Conservation (phyloP, 441 rosid genomes). For the Gossypium schwendimanii region DNA sequence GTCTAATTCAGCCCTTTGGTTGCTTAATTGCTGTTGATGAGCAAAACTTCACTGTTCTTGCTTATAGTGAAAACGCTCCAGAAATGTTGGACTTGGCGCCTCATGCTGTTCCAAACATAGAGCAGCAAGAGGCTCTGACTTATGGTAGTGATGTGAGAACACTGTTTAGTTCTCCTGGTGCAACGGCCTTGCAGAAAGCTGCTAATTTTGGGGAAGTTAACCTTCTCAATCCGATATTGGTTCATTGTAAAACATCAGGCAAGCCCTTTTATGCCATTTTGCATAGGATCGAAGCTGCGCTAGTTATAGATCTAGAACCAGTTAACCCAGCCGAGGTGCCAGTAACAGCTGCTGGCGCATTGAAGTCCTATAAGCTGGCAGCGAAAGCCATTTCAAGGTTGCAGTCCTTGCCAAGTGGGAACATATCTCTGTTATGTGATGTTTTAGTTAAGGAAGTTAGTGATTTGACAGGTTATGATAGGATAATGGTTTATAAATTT, state of each 20-base stretch:
- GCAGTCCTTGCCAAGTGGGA: slow-evolving; percentile 72
- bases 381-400: slow-evolving; percentile 70
- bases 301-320: slow-evolving; percentile 77
- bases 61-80: slow-evolving; percentile 66
- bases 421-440: slow-evolving; percentile 50
- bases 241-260: slow-evolving; percentile 57
- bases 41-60: slow-evolving; percentile 47
- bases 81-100: slow-evolving; percentile 70
- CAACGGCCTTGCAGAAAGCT: slow-evolving; percentile 61
- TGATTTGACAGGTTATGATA: slow-evolving; percentile 67
- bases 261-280: slow-evolving; percentile 78
- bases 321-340: slow-evolving; percentile 75
- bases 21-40: slow-evolving; percentile 69
- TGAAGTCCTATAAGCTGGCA: slow-evolving; percentile 75
- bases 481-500: slow-evolving; percentile 79
- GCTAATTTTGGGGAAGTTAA: slow-evolving; percentile 55
- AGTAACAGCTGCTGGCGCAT: slow-evolving; percentile 73
- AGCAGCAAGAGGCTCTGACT: slow-evolving; percentile 52
- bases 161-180: slow-evolving; percentile 52
- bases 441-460: slow-evolving; percentile 68
- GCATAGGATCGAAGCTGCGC: slow-evolving; percentile 68
- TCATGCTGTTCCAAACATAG: slow-evolving; percentile 69
- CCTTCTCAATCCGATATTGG: slow-evolving; percentile 61
- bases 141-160: slow-evolving; percentile 57
- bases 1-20: slow-evolving; percentile 68